phyloP scores from a whole-genome alignment of 176 grass and related monocot genomes.

The Puccinellia tenuiflora region DNA sequence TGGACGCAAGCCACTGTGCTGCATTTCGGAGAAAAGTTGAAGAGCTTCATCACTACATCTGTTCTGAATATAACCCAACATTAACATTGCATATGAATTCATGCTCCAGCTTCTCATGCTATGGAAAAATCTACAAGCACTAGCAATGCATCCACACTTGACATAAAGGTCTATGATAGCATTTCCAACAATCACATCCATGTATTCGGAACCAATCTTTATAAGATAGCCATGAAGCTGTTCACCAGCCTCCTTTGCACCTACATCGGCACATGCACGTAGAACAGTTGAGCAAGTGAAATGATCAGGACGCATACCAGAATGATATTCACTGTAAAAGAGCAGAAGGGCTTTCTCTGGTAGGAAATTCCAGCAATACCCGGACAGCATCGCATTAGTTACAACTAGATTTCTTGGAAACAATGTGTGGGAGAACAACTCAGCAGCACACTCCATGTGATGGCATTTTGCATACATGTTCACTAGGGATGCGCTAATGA shows the following conservation, averaged over 20 bases:
- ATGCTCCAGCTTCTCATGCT: slow-evolving; percentile 71
- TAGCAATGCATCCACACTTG: slow-evolving; percentile 66
- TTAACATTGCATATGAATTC: slow-evolving; percentile 81
- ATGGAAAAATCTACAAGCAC: slow-evolving; percentile 77
- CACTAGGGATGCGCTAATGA: slow-evolving; percentile 65
- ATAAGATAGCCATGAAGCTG: slow-evolving; percentile 71
- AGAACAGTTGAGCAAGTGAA: slow-evolving; percentile 82
- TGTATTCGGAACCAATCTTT: slow-evolving; percentile 65
- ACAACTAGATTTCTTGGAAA: slow-evolving; percentile 47
- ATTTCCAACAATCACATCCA: slow-evolving; percentile 73
- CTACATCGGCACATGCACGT: slow-evolving; percentile 63
- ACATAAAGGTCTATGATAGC: slow-evolving; percentile 79
- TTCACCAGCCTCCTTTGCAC: slow-evolving; percentile 58
- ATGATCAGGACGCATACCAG: slow-evolving; percentile 58
- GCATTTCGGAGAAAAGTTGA: slow-evolving; percentile 77
- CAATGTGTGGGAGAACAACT: slow-evolving; percentile 41
- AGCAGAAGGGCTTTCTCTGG: slow-evolving; percentile 71
- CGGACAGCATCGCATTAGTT: slow-evolving; percentile 70
- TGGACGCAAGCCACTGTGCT: slow-evolving; percentile 63
- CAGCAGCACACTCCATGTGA: slow-evolving; percentile 37
- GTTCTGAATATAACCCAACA: slow-evolving; percentile 73
- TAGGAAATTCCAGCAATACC: slow-evolving; percentile 70
- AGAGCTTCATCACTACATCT: slow-evolving; percentile 61
- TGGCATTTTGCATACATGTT: slow-evolving; percentile 92
- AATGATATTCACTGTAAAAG: slow-evolving; percentile 53